A percentile compares a stretch with the other conserved stretches of the same genome.
These are phyloP conservation scores for Coniferiporia sulphurascens DNA, from an alignment of 1,284 basidiomycete genomes.

Conservation along the genomic window DNA sequence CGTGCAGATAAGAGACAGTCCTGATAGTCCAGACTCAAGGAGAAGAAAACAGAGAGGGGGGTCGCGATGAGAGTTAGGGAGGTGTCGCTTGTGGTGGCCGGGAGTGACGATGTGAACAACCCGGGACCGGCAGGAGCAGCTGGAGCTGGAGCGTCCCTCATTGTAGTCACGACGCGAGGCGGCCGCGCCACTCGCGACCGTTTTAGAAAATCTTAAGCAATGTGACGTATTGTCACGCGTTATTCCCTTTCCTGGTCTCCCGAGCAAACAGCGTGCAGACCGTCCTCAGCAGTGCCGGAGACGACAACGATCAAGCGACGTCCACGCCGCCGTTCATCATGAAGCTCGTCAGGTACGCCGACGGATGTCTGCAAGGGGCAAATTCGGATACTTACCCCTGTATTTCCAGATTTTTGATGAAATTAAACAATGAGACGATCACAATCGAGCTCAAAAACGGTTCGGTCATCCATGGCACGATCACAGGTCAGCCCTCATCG, in stretches of 20 bases:
- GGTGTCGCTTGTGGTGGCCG: neutral
- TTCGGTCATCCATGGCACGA: conserved; percentile 92
- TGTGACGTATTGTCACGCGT: neutral
- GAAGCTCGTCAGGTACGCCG: conserved; percentile 24
- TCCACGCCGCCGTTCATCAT: conserved; percentile 17
- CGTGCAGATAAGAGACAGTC: neutral
- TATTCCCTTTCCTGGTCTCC: neutral
- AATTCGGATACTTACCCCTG: neutral
- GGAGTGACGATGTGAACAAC: neutral
- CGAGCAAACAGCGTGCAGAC: conserved; percentile 1
- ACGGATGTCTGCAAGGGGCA: neutral
- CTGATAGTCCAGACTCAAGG: neutral
- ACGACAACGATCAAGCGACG: neutral
- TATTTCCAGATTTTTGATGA: conserved; percentile 88
- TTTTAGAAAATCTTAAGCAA: neutral
- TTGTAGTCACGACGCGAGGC: neutral
- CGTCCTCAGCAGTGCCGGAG: neutral
- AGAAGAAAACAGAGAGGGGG: neutral
- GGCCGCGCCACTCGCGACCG: neutral
- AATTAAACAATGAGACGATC: conserved; percentile 99
- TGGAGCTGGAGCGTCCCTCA: neutral
- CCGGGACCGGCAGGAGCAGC: too few species aligned
- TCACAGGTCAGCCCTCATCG: conserved; percentile 68
- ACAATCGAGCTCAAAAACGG: conserved; percentile 99
- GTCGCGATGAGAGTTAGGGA: neutral